Base-by-base conservation (phyloP, 2,329 filamentous ascomycete genomes). In the Fusarium veterinarium region DNA sequence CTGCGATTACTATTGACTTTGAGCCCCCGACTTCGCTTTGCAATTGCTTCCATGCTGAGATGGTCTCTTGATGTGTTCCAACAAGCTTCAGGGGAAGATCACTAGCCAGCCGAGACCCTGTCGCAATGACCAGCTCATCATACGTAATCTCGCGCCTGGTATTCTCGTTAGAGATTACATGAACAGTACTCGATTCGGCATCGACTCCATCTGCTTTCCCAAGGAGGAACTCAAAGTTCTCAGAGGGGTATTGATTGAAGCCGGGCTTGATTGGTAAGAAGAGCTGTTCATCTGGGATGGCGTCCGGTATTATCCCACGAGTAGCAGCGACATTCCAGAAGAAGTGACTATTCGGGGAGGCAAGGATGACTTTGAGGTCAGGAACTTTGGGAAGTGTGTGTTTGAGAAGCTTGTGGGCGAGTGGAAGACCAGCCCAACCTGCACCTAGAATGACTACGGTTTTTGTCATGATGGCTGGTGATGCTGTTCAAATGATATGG, bases 271-370 rank as follows among this genome's bases (percentile, higher is more conserved):
- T 84, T 13, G 87, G 83, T 45, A 80, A 74, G 76, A 86, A 84
- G 55, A 88, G 81, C 64, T 85, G 78, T 10, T 86, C 82, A 66
- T 88, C 85, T 20, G 82, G 80, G 60, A 88, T 79, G 38, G 82
- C 78, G 33, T 83, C 84, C 2, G 87, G 86, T 28, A 89, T 81
- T 42, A 89, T 82, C 70, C 85, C 86, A 41, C 87, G 86, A n/a
- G 87, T 85, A 5, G 87, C 84, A 2, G 87, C 87, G 11, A 89
- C 69, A 73, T 88, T 89, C 87, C 86, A 89, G 80, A 84, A 89
- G 72, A 89, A 87, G 72, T 87, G 85, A 58, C 81, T 84, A 76
- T 85, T 88, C 80, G 88, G 80, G 40, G 86, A 86, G 19, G 89
- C 83, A n/a, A 89, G 81, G 28, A 88, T 81, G 56, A 89, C 85